These are phyloP conservation scores for Scortechinia acanthostroma DNA, from an alignment of 2,329 filamentous ascomycete genomes.

Conservation along the genomic window DNA sequence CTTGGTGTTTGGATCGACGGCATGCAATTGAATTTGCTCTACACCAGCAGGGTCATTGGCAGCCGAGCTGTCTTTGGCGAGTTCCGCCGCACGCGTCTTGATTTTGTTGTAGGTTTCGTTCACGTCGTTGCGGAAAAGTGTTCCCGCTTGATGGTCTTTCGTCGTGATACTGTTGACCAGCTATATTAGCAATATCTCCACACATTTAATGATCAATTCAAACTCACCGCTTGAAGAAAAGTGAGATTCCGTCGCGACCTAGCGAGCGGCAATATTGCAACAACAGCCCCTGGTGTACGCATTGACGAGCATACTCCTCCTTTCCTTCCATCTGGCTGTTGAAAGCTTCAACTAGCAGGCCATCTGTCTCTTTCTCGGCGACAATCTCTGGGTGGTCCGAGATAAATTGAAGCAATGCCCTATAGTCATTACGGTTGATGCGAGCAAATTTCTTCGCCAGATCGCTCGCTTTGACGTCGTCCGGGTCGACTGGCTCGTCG, in stretches of 20 bases:
- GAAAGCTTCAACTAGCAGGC: conserved; percentile 66
- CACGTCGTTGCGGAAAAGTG: conserved; percentile 67
- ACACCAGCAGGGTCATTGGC: conserved; percentile 46
- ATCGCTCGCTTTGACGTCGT: conserved; percentile 49
- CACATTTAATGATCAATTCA: no score
- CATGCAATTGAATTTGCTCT: conserved; percentile 73
- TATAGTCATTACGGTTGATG: conserved; percentile 46
- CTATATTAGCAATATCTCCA: neutral
- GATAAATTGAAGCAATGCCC: conserved; percentile 54
- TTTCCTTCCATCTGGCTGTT: conserved; percentile 42
- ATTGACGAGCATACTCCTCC: conserved; percentile 56
- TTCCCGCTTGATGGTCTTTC: conserved; percentile 60
- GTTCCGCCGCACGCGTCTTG: conserved; percentile 48
- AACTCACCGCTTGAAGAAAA: conserved; percentile 58
- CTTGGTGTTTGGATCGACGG: conserved; percentile 63
- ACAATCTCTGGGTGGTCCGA: conserved; percentile 53
- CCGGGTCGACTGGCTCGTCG: conserved; percentile 24
- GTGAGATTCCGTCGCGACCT: conserved; percentile 57
- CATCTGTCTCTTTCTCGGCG: conserved; percentile 65
- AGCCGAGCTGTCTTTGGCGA: conserved; percentile 39
- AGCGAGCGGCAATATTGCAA: conserved; percentile 69
- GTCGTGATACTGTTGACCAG: conserved; percentile 49
- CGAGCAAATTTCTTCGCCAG: conserved; percentile 60
- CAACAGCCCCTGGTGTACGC: conserved; percentile 67
- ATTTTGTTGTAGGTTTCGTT: conserved; percentile 62